These are phyloP conservation scores for Beauveria varroae DNA, from an alignment of 2,329 filamentous ascomycete genomes.

Conservation along the genomic window DNA sequence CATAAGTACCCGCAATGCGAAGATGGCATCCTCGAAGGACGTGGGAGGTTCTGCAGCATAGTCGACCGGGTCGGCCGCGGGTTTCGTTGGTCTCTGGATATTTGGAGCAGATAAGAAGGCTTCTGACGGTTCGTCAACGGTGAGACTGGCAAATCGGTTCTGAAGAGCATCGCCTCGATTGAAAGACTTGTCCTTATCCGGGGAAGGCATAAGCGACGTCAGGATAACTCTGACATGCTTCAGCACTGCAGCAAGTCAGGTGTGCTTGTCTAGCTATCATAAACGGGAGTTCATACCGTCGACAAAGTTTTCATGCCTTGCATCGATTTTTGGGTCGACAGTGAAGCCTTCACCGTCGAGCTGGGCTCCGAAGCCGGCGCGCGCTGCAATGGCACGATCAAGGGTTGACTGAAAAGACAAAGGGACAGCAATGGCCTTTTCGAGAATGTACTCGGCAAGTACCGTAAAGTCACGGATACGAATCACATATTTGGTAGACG, in stretches of 20 bases:
- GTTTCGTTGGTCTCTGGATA: conserved; percentile 23
- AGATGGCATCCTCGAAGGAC: background rate
- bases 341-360: background rate
- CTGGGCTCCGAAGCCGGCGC: conserved; percentile 13
- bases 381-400: conserved; percentile 15
- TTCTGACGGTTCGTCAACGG: conserved; percentile 1
- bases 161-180: background rate
- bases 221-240: conserved; percentile 15
- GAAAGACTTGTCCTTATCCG: background rate
- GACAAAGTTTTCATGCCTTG: background rate
- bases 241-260: background rate
- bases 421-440: conserved; percentile 12
- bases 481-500: conserved; percentile 8
- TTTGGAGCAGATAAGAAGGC: conserved; percentile 21
- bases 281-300: background rate
- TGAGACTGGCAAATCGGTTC: background rate
- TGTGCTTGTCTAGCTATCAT: background rate
- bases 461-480: conserved; percentile 16
- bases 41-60: conserved; percentile 9
- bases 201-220: conserved; percentile 9
- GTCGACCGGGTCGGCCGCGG: conserved; percentile 21
- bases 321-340: background rate
- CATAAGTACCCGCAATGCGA: background rate
- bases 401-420: conserved; percentile 11
- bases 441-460: conserved; percentile 11